phyloP scores from a whole-genome alignment of 495 filamentous ascomycete genomes.

The Aspergillus cavernicola region DNA sequence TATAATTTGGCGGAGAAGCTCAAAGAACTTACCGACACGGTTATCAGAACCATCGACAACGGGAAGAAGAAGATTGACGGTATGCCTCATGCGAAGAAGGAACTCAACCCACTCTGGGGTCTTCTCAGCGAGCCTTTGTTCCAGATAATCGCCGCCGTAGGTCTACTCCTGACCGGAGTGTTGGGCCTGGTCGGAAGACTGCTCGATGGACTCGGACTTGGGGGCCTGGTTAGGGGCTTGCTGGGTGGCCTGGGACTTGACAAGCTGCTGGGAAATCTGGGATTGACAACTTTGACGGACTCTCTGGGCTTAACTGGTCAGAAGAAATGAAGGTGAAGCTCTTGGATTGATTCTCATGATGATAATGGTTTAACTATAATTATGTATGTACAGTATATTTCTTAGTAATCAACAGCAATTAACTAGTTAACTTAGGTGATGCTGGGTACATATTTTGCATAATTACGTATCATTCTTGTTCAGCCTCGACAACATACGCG shows the following conservation, averaged over 20 bases:
- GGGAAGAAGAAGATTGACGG: constrained; percentile 81
- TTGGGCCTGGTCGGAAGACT: constrained; percentile 76
- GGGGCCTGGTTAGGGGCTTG: constrained; percentile 72
- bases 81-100: constrained; percentile 93
- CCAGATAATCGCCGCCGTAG: constrained; percentile 91
- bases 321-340: constrained; percentile 10
- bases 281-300: constrained; percentile 58
- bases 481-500: no score
- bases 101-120: constrained; percentile 83
- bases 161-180: constrained; percentile 77
- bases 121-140: constrained; percentile 79
- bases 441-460: no score
- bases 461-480: no score
- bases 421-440: no score
- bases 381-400: not conserved
- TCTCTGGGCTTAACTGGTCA: constrained; percentile 44
- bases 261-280: constrained; percentile 70
- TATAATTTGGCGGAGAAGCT: constrained; percentile 78
- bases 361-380: not conserved
- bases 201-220: constrained; percentile 79
- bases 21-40: constrained; percentile 65
- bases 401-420: not conserved
- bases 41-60: constrained; percentile 75
- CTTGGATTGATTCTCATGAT: not conserved
- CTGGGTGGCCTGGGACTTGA: constrained; percentile 77